Percentiles rank a stretch among this genome's conserved stretches.
Conservation (phyloP, 495 filamentous ascomycete genomes). For the Aspergillus egyptiacus region DNA sequence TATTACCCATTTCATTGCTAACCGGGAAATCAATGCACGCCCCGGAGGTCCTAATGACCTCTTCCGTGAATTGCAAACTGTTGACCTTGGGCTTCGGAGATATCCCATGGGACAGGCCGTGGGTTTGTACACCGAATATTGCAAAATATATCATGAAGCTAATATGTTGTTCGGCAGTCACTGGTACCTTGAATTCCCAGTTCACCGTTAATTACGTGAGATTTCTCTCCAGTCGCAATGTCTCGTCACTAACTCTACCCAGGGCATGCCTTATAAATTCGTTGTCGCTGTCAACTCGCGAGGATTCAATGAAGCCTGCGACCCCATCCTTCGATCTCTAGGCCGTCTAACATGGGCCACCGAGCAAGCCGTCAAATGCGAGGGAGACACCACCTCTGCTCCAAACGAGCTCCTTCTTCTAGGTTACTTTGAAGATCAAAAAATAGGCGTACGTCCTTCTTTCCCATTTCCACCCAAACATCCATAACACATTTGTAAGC, state of each 20-base stretch:
- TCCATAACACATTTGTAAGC: slow-evolving; percentile 18
- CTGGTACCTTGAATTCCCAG: slow-evolving; percentile 55
- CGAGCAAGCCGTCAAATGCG: slow-evolving; percentile 29
- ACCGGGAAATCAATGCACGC: slow-evolving; percentile 40
- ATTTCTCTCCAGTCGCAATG: slow-evolving; percentile 5
- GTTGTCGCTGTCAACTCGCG: slow-evolving; percentile 60
- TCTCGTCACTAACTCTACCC: background rate
- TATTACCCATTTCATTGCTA: slow-evolving; percentile 59
- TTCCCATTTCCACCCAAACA: slow-evolving; percentile 13
- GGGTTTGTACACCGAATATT: slow-evolving; percentile 29
- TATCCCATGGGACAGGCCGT: slow-evolving; percentile 38
- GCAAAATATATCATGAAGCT: background rate
- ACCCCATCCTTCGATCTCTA: slow-evolving; percentile 50
- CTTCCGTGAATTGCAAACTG: slow-evolving; percentile 53
- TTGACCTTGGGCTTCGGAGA: slow-evolving; percentile 54
- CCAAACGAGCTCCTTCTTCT: slow-evolving; percentile 70
- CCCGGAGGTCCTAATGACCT: slow-evolving; percentile 56
- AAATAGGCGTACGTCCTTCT: slow-evolving; percentile 59
- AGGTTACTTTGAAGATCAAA: slow-evolving; percentile 65
- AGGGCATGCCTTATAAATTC: slow-evolving; percentile 83
- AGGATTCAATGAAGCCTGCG: slow-evolving; percentile 56
- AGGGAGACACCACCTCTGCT: slow-evolving; percentile 20
- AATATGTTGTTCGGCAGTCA: slow-evolving; percentile 14
- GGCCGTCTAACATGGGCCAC: slow-evolving; percentile 64
- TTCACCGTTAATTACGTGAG: slow-evolving; percentile 70